A percentile compares a stretch with the other conserved stretches of the same genome.
These are phyloP conservation scores for Russula dissimulans DNA, from an alignment of 768 basidiomycete species.

Conservation along the genomic window DNA sequence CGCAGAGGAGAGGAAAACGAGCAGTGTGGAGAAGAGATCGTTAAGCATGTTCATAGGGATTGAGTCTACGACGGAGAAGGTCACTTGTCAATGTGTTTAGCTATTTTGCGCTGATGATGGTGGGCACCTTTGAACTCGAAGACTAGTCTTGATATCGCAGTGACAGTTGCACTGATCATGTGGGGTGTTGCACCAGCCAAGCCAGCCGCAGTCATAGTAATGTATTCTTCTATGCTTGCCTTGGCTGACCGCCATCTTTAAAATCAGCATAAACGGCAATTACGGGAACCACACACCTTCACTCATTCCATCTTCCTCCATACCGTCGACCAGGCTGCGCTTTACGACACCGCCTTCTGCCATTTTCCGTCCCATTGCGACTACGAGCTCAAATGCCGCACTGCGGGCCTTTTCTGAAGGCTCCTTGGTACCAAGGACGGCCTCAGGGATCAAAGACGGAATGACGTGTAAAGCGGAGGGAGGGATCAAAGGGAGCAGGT, in stretches of 20 bases:
- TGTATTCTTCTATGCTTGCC: constrained; percentile 82
- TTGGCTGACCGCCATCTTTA: constrained; percentile 32
- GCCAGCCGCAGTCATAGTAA: constrained; percentile 96
- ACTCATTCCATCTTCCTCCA: constrained; percentile 62
- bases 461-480: constrained; percentile 71
- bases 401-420: constrained; percentile 86
- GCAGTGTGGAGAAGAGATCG: constrained; percentile 78
- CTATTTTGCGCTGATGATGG: not conserved
- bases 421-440: constrained; percentile 92
- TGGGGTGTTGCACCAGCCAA: constrained; percentile 89
- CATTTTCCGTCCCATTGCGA: constrained; percentile 93
- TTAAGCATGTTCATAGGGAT: constrained; percentile 64
- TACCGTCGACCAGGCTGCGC: constrained; percentile 66
- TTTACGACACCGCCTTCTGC: constrained; percentile 73
- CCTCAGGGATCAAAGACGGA: constrained; percentile 85
- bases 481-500: constrained; percentile 60
- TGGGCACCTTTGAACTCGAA: constrained; percentile 88
- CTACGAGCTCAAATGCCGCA: constrained; percentile 83
- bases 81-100: not conserved
- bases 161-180: constrained; percentile 97
- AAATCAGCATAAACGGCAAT: not conserved
- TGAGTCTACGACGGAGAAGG: constrained; percentile 36
- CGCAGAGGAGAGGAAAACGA: constrained; percentile 85
- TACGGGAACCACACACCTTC: constrained; percentile 23
- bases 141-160: constrained; percentile 83